Evolutionary conservation across 129 eudicot species (phyloP).

Genomic region (Scalesia atractyloides): DNA sequence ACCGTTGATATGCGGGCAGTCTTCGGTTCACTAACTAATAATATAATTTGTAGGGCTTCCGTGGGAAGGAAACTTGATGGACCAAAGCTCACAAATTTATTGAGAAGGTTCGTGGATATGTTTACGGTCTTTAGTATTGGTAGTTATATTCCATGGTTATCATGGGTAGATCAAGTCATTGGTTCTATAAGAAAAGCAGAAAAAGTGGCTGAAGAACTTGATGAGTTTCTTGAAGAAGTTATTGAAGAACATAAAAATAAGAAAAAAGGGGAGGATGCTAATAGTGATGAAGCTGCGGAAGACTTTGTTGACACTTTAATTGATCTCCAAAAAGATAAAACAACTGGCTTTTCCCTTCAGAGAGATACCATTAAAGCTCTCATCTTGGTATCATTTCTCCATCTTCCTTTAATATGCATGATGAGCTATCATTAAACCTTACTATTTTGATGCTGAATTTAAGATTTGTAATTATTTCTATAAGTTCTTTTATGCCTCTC

Average conservation of each 20-base stretch:
- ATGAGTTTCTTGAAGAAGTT: not conserved
- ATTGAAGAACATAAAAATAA: slow-evolving; percentile 3
- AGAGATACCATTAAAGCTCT: not conserved
- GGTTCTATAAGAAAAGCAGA: not conserved
- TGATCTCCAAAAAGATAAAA: not conserved
- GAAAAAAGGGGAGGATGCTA: not conserved
- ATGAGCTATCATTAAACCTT: too few species aligned
- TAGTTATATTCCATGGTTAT: slow-evolving; percentile 8
- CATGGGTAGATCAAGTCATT: slow-evolving; percentile 1
- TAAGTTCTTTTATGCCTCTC: too few species aligned
- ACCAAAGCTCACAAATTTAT: not conserved
- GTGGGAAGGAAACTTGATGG: not conserved
- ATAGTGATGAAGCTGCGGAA: not conserved
- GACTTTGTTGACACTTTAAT: slow-evolving; percentile 2
- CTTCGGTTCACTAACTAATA: not conserved
- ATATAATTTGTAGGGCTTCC: not conserved
- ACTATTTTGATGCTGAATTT: too few species aligned
- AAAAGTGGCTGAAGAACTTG: not conserved
- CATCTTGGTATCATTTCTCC: slow-evolving; percentile 2
- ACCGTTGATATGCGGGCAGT: not conserved
- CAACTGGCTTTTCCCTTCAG: not conserved
- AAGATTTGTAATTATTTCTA: too few species aligned
- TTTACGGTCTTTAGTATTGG: not conserved
- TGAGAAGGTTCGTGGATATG: not conserved
- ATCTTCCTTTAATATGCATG: not conserved